phyloP scores from a whole-genome alignment of 164 flowering plant genomes.

The Tetrastigma voinierianum region DNA sequence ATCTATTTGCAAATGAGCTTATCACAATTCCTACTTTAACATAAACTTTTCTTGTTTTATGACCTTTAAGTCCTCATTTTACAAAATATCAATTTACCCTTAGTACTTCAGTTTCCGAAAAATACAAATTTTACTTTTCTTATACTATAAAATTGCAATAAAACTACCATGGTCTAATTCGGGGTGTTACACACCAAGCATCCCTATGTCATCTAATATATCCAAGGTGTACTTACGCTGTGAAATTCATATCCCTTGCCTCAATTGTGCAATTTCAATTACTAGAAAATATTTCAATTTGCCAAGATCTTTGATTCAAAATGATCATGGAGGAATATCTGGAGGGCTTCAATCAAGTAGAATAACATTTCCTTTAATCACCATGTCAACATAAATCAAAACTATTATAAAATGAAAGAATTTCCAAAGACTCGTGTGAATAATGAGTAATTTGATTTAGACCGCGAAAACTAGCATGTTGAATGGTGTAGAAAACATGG shows the following conservation, averaged over 20 bases:
- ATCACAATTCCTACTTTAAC: too few relatives aligned
- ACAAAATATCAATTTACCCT: too few relatives aligned
- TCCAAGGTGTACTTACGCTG: constrained; percentile 14
- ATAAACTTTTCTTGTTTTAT: too few relatives aligned
- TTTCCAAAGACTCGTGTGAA: neutral
- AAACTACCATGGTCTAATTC: too few relatives aligned
- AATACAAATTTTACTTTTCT: too few relatives aligned
- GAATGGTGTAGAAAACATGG: neutral
- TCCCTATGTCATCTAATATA: constrained; percentile 9
- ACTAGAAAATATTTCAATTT: too few relatives aligned
- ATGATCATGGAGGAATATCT: constrained; percentile 19
- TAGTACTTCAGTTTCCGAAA: too few relatives aligned
- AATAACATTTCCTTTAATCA: constrained; percentile 18
- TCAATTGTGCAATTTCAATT: too few relatives aligned
- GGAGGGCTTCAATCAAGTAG: neutral
- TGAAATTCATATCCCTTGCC: neutral
- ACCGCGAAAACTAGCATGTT: neutral
- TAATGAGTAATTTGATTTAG: neutral
- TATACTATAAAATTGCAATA: too few relatives aligned
- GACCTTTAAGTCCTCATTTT: too few relatives aligned
- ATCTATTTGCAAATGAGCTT: too few relatives aligned
- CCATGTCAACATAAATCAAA: neutral
- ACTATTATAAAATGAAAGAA: neutral
- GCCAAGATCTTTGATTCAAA: neutral
- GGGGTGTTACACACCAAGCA: constrained; percentile 11